Base-by-base conservation (phyloP, 306 rosid species). In the Quercus glauca region DNA sequence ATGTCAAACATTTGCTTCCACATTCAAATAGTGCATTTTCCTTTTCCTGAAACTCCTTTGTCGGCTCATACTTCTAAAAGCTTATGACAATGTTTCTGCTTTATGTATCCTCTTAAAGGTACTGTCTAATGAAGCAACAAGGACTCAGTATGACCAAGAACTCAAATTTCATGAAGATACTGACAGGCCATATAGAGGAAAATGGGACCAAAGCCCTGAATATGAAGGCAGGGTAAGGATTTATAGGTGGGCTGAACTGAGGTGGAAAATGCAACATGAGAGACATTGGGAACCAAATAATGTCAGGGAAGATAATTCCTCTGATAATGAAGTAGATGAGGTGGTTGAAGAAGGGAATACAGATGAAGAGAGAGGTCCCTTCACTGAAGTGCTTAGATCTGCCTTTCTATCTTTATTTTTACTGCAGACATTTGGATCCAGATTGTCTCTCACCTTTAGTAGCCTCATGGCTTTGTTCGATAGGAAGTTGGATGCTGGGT, bases 381-480 rank as follows among this genome's bases (percentile, higher is more conserved):
- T 92, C 75, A 35, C 67, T 18, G 89, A 89, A 84, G 93, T 92
- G 17, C 87, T 92, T 74, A 75, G 85, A 86, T 87, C 92, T 25
- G 87, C 91, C 61, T 91, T 94, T 58, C 18, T 94, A 69, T 87
- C 89, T 6, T 57, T 94, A 20, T 81, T 94, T 33, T 81, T 94
- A 79, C 74, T 91, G 73, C 92, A 85, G 56, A 89, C 90, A 0
- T 82, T 90, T 55, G 98, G 98, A 61, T 81, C 94, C 76, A 73
- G 57, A 18, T 64, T 91, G 57, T 91, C 93, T 45, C 97, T 94
- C 63, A 86, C 94, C 73, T 88, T 88, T 71, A 95, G 99, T 78
- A 77, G 94, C 81, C 73, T 92, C 78, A 77, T 73, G 77, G 99
- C 94, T 9, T 83, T 95, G 87, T 79, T 92, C 9, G 99, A 92